Evolutionary conservation across 1,284 basidiomycete species (phyloP).

Genomic region (Testicularia cyperi): DNA sequence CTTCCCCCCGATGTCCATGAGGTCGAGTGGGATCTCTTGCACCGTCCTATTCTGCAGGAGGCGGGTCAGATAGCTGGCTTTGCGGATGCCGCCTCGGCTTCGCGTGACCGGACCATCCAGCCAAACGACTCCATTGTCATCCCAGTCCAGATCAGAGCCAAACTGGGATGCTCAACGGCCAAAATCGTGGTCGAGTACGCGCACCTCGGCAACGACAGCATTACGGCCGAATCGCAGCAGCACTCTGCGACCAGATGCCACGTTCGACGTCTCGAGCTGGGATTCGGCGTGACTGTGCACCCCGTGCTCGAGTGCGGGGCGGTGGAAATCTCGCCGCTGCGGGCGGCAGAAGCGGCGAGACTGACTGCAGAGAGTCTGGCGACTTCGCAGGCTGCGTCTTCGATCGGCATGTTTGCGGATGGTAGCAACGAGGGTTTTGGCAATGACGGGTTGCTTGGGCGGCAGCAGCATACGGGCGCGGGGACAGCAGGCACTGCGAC

Average conservation of each 20-base stretch:
- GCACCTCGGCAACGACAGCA: too few species aligned
- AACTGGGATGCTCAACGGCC: constrained; percentile 80
- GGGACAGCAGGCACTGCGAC: constrained; percentile 13
- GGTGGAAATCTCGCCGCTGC: constrained; percentile 26
- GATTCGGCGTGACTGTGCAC: constrained; percentile 85
- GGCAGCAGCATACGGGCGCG: too few species aligned
- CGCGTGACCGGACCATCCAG: too few species aligned
- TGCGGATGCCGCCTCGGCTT: too few species aligned
- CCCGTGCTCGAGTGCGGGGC: constrained; percentile 76
- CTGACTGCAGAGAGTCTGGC: constrained; percentile 61
- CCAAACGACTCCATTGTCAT: constrained; percentile 74
- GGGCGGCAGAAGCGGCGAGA: constrained; percentile 36
- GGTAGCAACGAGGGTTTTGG: too few species aligned
- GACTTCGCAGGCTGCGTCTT: constrained; percentile 9
- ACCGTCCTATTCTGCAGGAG: constrained; percentile 74
- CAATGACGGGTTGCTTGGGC: too few species aligned
- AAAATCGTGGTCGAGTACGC: constrained; percentile 82
- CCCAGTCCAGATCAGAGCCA: constrained; percentile 76
- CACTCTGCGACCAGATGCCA: constrained; percentile 67
- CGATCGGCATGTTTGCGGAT: constrained; percentile 13
- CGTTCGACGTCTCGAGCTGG: constrained; percentile 78
- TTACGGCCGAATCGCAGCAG: constrained; percentile 59
- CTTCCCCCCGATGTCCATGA: constrained; percentile 85
- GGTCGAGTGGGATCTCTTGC: constrained; percentile 77
- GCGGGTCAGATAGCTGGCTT: too few species aligned